phyloP scores from a whole-genome alignment of 768 basidiomycete genomes.

The Austroboletus eburneus region DNA sequence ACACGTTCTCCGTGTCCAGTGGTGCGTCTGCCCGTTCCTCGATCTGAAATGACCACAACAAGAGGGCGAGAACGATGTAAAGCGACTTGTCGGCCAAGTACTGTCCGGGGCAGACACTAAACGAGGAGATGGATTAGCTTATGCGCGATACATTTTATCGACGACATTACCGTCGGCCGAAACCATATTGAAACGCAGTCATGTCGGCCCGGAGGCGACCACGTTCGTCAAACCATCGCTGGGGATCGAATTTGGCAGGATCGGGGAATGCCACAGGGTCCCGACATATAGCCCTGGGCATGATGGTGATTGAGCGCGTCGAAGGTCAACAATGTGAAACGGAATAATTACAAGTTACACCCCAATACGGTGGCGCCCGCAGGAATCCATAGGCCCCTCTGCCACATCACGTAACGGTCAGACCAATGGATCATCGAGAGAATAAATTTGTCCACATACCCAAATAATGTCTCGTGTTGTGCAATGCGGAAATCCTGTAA shows the following conservation, averaged over 20 bases:
- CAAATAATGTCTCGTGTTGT: conserved; percentile 60
- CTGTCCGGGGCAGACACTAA: conserved; percentile 57
- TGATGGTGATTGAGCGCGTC: not conserved
- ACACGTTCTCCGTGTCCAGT: conserved; percentile 52
- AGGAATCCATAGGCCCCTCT: conserved; percentile 23
- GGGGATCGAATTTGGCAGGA: conserved; percentile 49
- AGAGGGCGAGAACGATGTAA: conserved; percentile 55
- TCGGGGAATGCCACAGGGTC: conserved; percentile 21
- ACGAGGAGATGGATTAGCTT: not conserved
- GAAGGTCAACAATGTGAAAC: not conserved
- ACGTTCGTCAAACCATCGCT: conserved; percentile 45
- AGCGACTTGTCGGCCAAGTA: conserved; percentile 50
- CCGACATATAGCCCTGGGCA: conserved; percentile 21
- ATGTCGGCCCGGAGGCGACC: conserved; percentile 43
- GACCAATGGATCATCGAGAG: too few species aligned
- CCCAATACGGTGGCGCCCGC: conserved; percentile 20
- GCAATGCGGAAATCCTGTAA: conserved; percentile 51
- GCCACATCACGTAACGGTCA: not conserved
- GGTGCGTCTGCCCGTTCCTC: conserved; percentile 42
- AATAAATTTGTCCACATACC: conserved; percentile 30
- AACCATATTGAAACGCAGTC: conserved; percentile 46
- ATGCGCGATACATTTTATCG: too few species aligned
- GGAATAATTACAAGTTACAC: conserved; percentile 13
- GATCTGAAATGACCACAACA: conserved; percentile 63
- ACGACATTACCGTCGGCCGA: conserved; percentile 36